A percentile compares a stretch with the other conserved stretches of the same genome.
Conservation (phyloP, 2,329 filamentous ascomycete species). For the Alternaria gaisen region DNA sequence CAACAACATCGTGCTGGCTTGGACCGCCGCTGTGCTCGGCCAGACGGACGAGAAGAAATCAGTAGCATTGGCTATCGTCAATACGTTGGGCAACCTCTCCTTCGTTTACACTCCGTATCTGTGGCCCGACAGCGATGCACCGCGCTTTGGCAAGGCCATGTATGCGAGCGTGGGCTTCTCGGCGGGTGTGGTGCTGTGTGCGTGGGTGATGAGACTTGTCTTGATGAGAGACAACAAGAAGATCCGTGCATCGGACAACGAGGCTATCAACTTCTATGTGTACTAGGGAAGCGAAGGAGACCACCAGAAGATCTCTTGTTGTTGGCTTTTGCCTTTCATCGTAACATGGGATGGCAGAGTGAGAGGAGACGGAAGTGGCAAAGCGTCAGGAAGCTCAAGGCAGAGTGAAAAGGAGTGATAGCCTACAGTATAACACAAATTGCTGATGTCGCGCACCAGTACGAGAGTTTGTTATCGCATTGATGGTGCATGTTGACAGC, state of each 20-base stretch:
- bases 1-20: constrained; percentile 50
- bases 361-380: background rate
- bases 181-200: constrained; percentile 18
- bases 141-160: constrained; percentile 31
- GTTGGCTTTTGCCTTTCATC: background rate
- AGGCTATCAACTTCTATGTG: constrained; percentile 28
- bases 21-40: constrained; percentile 50
- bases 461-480: no score
- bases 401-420: background rate
- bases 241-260: constrained; percentile 21
- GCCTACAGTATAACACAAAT: background rate
- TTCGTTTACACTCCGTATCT: constrained; percentile 49
- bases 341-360: background rate
- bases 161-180: constrained; percentile 31
- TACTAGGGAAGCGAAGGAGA: constrained; percentile 12
- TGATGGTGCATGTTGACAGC: background rate
- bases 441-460: background rate
- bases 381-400: background rate
- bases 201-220: constrained; percentile 23
- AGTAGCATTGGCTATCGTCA: constrained; percentile 52
- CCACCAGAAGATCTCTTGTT: background rate
- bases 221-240: constrained; percentile 28
- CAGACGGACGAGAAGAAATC: constrained; percentile 55
- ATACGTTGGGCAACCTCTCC: constrained; percentile 51
- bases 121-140: constrained; percentile 31